Evolutionary conservation across 768 basidiomycete species (phyloP), one percentile per base, ranked within the genome.

Genomic region (Amanita pallidorosea): DNA sequence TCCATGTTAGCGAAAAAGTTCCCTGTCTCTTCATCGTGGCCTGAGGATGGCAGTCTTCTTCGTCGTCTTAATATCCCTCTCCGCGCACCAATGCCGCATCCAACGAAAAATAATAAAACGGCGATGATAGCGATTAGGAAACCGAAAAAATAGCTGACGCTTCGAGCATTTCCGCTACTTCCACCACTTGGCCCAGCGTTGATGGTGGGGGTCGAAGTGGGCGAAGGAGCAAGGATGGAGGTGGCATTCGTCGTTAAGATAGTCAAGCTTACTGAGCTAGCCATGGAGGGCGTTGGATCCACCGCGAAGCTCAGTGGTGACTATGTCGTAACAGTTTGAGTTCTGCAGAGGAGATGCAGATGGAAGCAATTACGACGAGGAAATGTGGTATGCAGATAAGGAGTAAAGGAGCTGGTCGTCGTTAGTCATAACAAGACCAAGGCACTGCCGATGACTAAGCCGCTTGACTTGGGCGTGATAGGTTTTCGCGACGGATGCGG

Each of bases 111-210:
- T 41, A 79, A 63, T 25, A 80, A 60, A 41, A 77, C 66, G 2
- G 69, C 65, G 52, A 73, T 63, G 55, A 77, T 73, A 20, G 73
- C 67, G 57, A 76, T 70, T 54, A 77, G 70, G 54, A 77, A 76
- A 3, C 76, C 76, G 52, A 75, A 75, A 60, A 75, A 76, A 58
- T 74, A 73, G 55, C 64, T 73, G 18, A 71, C 68, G 6, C 70
- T 68, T 33, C 65, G 65, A 31, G 56, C 52, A 53, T 55, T 55
- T 13, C 50, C 54, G 25, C 37, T 36, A 31, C 33, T 23, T 35
- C 45, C 18, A 47, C 45, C 7, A n/a, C 11, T n/a, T 23, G 23
- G 15, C n/a, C 7, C 17, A 40, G 7, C n/a, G 45, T 5, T 11
- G n/a, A 9, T 25, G 29, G 45, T 46, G 8, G 35, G 35, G 3